Base-by-base conservation (phyloP, 2,329 filamentous ascomycete species). In the Amesomyces nigricolor region DNA sequence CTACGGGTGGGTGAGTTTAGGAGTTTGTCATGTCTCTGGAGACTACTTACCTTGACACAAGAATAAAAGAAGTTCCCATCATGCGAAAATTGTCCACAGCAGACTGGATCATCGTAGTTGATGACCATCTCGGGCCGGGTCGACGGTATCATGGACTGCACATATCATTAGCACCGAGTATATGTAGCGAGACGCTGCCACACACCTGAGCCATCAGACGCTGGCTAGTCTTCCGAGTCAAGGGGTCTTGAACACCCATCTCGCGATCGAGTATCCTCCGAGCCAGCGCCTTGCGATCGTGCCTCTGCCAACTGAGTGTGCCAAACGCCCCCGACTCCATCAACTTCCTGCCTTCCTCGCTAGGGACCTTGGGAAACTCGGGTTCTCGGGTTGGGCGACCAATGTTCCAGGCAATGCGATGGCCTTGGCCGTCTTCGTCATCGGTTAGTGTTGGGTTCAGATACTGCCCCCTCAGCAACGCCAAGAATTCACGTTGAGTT, bases 11-110 rank as follows among this genome's bases (percentile, higher is more conserved):
- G 54, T 59, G 11, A 59, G 52, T 14, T 29, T 2, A 10, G 16
- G 1, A 4, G 26, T 29, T 29, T 5, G 8, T 10, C 17, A n/a
- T 7, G 26, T 22, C 9, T 11, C 11, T 17, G 6, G 14, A n/a
- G 4, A n/a, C 6, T 4, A 39, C 57, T 47, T 55, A 14, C 57
- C 53, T 63, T 64, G 47, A 61, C 62, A 45, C 60, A 61, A 4
- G 62, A 51, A 32, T 64, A 97, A 75, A 96, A 97, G 75, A 97
- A 97, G 70, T 96, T 95, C 26, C 94, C 94, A 64, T 99, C 94
- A 61, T 95, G 89, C 0, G 90, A 96, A 69, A 97, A 99, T 68
- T 97, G 92, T 1, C 94, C 94, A 3, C 90, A 96, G 67, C 97
- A 97, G 51, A 94, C 91, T 40, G 89, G 85, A 5, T 86, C 80